Evolutionary conservation across 257 asterid species (phyloP).

Genomic region (Fraxinus americana): DNA sequence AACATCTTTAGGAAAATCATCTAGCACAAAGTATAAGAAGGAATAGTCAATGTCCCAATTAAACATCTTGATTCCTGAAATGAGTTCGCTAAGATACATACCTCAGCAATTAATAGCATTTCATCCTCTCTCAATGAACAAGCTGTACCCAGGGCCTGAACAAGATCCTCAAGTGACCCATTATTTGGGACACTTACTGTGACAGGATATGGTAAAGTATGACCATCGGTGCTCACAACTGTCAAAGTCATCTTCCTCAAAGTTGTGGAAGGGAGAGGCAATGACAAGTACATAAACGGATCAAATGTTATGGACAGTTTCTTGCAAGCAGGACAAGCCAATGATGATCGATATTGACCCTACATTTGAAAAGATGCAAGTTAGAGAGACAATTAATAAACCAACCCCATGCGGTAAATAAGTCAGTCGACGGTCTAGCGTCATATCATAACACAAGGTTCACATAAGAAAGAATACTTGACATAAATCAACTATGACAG

Average conservation of each 20-base stretch:
- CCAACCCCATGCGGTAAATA: conserved; percentile 15
- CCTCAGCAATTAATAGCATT: conserved; percentile 61
- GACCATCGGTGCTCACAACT: conserved; percentile 50
- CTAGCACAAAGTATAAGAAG: background rate
- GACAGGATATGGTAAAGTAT: conserved; percentile 45
- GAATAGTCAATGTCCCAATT: conserved; percentile 6
- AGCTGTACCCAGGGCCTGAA: conserved; percentile 44
- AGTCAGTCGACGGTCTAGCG: background rate
- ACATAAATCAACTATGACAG: conserved; percentile 66
- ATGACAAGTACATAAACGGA: conserved; percentile 69
- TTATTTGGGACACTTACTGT: conserved; percentile 54
- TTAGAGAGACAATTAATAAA: conserved; percentile 13
- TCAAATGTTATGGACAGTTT: conserved; percentile 61
- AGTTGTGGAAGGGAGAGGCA: conserved; percentile 64
- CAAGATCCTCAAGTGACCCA: conserved; percentile 60
- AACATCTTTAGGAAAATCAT: background rate
- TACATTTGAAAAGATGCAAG: conserved; percentile 31
- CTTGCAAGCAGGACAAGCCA: conserved; percentile 69
- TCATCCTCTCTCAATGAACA: conserved; percentile 63
- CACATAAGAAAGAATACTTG: conserved; percentile 43
- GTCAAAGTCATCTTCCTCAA: conserved; percentile 61
- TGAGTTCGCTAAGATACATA: conserved; percentile 30
- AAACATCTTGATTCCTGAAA: conserved; percentile 3
- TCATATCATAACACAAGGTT: conserved; percentile 7
- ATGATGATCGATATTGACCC: conserved; percentile 76